Evolutionary conservation across 495 filamentous ascomycete species (phyloP), one percentile per base, ranked within the genome.

Genomic region (Talaromyces wortmannii): DNA sequence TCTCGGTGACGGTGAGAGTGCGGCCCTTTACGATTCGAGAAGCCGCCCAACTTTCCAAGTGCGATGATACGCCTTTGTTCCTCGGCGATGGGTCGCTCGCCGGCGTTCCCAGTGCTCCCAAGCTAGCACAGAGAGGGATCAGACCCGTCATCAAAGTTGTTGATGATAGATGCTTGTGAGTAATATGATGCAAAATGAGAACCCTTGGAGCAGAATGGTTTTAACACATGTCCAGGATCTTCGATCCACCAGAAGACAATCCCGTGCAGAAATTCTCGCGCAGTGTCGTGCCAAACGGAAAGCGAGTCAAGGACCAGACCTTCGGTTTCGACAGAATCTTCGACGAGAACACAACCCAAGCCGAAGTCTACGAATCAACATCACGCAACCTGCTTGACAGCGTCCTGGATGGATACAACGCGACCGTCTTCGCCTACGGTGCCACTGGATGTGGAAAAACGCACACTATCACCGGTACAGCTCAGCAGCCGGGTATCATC

Each of bases 361-460:
- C 81, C 52, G 95, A 99, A 68, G 89, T 99, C 0, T 99, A 97
- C 77, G 92, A 97, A 69, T 82, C 90, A 5, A 99, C 94, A 6
- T 96, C 95, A 5, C 88, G 86, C 64, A 80, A 72, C 57, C 79
- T 99, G 29, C 79, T 99, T 66, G 94, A 97, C 66, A 97, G 86
- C 68, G 92, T 99, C 50, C 78, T 97, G 51, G 92, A 97, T 57
- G 94, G 94, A 48, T 99, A 96, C 75, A 99, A 99, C 77, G 94
- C 95, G 45, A 99, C 94, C 0, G 94, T 99, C 0, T 99, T 97
- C 68, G 94, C 94, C 30, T 99, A 99, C 70, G 94, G 94, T 60
- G 94, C 94, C 16, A 99, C 94, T 2, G 94, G 94, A 36, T 98
- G 94, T 68, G 94, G 94, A 67, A 98, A 97, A 72, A 98, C 94